A percentile compares a stretch with the other conserved stretches of the same genome.
phyloP scores from a whole-genome alignment of 73 alveolate species.

The Paramecium pentaurelia region DNA sequence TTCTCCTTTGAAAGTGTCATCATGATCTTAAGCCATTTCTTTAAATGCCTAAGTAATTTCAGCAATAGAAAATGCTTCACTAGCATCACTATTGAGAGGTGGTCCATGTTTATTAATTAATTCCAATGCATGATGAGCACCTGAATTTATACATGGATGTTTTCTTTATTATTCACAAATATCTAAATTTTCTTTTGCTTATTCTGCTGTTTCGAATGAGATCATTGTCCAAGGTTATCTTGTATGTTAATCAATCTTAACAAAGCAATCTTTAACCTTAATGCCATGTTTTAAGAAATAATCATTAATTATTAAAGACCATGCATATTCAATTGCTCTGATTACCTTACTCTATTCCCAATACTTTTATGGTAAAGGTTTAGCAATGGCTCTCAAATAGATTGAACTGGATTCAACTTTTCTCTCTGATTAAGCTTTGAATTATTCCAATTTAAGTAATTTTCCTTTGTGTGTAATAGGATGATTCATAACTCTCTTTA shows the following conservation, averaged over 20 bases:
- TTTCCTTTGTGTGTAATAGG: background rate
- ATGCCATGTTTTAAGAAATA: background rate
- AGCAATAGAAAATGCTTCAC: background rate
- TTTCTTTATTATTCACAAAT: conserved; percentile 12
- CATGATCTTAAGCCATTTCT: background rate
- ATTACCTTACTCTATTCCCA: background rate
- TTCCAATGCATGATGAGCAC: conserved; percentile 43
- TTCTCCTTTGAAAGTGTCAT: conserved; percentile 28
- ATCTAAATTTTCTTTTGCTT: conserved; percentile 10
- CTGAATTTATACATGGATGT: conserved; percentile 39
- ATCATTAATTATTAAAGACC: conserved; percentile 28
- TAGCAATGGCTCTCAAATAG: conserved; percentile 43
- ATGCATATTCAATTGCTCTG: conserved; percentile 40
- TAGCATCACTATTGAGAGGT: conserved; percentile 31
- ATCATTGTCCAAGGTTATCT: conserved; percentile 52
- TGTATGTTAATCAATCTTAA: background rate
- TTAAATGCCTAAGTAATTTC: background rate
- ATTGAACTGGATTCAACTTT: conserved; percentile 11
- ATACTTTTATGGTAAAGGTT: background rate
- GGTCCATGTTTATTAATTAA: background rate
- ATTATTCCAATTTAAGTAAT: conserved; percentile 13
- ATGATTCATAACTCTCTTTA: background rate
- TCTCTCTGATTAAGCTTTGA: conserved; percentile 48
- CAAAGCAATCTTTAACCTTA: conserved; percentile 32
- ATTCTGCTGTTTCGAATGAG: background rate